A percentile compares a stretch with the other conserved stretches of the same genome.
phyloP scores from a whole-genome alignment of 148 eudicot genomes.

The Chenopodium quinoa region DNA sequence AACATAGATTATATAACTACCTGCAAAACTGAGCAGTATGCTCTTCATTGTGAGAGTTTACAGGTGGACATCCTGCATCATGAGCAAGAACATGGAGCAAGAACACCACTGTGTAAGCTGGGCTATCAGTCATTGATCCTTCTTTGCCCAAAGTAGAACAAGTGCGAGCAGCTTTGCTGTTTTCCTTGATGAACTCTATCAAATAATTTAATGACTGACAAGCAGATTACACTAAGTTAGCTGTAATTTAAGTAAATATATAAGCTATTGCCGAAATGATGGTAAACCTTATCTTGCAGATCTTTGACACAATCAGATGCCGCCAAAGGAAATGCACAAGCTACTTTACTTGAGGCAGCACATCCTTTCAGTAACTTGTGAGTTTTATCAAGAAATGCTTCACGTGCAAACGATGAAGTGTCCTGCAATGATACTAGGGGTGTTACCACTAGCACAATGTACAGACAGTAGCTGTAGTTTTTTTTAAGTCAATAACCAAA shows the following conservation, averaged over 20 bases:
- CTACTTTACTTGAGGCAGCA: constrained; percentile 61
- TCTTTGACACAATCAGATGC: constrained; percentile 55
- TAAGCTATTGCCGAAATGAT: constrained; percentile 5
- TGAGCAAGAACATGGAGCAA: constrained; percentile 90
- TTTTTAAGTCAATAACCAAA: not conserved
- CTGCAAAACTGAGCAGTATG: constrained; percentile 52
- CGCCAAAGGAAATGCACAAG: constrained; percentile 77
- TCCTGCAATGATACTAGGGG: constrained; percentile 48
- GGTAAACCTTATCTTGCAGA: constrained; percentile 57
- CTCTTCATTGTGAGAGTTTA: constrained; percentile 52
- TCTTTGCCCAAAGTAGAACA: constrained; percentile 32
- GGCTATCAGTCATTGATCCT: constrained; percentile 43
- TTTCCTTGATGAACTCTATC: constrained; percentile 58
- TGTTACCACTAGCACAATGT: constrained; percentile 4
- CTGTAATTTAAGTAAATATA: not conserved
- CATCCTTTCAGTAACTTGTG: constrained; percentile 65
- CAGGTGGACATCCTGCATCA: constrained; percentile 57
- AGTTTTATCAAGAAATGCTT: constrained; percentile 58
- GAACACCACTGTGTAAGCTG: constrained; percentile 73
- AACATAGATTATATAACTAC: constrained; percentile 27
- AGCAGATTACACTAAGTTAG: constrained; percentile 14
- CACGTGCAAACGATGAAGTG: constrained; percentile 43
- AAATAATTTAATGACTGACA: constrained; percentile 61
- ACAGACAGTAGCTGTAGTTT: not conserved
- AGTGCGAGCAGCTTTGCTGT: constrained; percentile 36